phyloP scores from a whole-genome alignment of 2,329 filamentous ascomycete species.

The Juglanconis sp. region DNA sequence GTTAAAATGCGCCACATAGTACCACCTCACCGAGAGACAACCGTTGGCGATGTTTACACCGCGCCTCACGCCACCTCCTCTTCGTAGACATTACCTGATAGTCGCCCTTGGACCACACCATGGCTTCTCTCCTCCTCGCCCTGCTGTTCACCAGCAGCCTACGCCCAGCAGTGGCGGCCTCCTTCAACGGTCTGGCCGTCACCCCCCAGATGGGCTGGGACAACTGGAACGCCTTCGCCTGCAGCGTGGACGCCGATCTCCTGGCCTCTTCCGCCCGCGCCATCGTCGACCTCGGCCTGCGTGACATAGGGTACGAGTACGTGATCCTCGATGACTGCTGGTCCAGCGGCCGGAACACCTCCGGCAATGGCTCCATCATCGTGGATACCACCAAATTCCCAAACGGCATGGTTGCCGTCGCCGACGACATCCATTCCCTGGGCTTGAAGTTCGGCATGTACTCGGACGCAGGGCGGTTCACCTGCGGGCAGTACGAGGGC shows the following conservation, averaged over 20 bases:
- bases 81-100: not conserved
- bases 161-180: not conserved
- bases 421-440: slow-evolving; percentile 32
- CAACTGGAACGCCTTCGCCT: slow-evolving; percentile 24
- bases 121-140: slow-evolving; percentile 2
- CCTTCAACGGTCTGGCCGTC: slow-evolving; percentile 16
- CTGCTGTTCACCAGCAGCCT: slow-evolving; percentile 9
- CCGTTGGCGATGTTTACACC: too few relatives aligned
- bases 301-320: slow-evolving; percentile 28
- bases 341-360: slow-evolving; percentile 27
- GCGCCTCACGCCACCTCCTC: not conserved
- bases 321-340: slow-evolving; percentile 35
- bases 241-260: slow-evolving; percentile 20
- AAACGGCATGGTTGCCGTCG: slow-evolving; percentile 32
- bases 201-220: slow-evolving; percentile 20
- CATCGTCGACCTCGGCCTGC: slow-evolving; percentile 25
- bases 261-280: slow-evolving; percentile 20
- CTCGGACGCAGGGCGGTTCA: slow-evolving; percentile 41
- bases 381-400: slow-evolving; percentile 34
- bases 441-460: slow-evolving; percentile 39
- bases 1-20: not conserved
- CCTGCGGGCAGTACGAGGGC: slow-evolving; percentile 49
- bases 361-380: slow-evolving; percentile 25
- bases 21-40: too few relatives aligned
- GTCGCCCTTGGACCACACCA: not conserved